Evolutionary conservation across 2,329 filamentous ascomycete species (phyloP), one percentile per base, ranked within the genome.

Genomic region (Fusarium verrucosum): DNA sequence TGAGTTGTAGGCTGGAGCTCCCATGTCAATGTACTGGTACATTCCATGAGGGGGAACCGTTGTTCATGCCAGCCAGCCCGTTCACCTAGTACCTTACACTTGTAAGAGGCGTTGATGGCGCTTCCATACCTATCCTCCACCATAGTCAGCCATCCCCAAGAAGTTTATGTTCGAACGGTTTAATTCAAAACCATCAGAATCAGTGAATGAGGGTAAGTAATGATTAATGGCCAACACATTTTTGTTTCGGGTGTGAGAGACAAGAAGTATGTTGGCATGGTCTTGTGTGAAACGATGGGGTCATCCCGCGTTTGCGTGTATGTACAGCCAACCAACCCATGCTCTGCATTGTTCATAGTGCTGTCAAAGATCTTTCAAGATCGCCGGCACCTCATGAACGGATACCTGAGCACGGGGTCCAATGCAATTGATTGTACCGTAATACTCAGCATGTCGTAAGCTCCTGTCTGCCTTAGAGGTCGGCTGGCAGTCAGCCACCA

Each of bases 1-100:
- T 66, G 63, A 66, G 63, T 67, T 66, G 62, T 59, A 51, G 58
- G 61, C 32, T 61, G 42, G 54, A 63, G 52, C 58, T 66, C 16
- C 44, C 51, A 54, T 37, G 36, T 40, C 33, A 33, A 62, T 50
- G 63, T 66, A 66, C 33, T 16, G 26, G 50, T 69, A 67, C 66
- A 65, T 67, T 33, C 13, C 10, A 25, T 44, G 45, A 52, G 61
- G 43, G 35, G 40, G 43, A n/a, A 49, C 50, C 44, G 50, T 53
- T 51, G 23, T 23, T 38, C 37, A 37, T 53, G 51, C 53, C 58
- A 63, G 44, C 58, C 50, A 16, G 13, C 16, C 16, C n/a, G n/a
- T n/a, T n/a, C n/a, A n/a, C n/a, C n/a, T n/a, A n/a, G n/a, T 30
- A 13, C 28, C 28, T 30, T 37, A 35, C 37, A 38, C 42, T 58